Evolutionary conservation across 2,329 filamentous ascomycete species (phyloP), one percentile per base, ranked within the genome.

Genomic region (Beauveria varroae): DNA sequence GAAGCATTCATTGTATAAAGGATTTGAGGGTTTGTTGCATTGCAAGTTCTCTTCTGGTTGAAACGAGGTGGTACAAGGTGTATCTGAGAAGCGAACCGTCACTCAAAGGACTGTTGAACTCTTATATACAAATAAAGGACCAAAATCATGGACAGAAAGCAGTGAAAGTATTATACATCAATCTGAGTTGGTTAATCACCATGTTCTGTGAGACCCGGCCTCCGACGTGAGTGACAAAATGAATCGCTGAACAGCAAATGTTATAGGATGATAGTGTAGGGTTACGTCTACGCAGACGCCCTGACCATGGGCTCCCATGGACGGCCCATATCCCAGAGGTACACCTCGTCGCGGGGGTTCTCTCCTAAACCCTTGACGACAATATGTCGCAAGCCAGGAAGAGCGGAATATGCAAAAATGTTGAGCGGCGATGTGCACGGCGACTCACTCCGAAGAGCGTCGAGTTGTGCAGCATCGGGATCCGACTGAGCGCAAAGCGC

Each of bases 221-320:
- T 57, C 37, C 49, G 53, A 58, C 49, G 10, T 57, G 28, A 47
- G 43, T 44, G 43, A 54, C 26, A 62, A 59, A 63, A 20, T 41
- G 20, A 60, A 64, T 34, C 40, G 52, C 61, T 47, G n/a, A 37
- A 41, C 41, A 44, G 28, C 20, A 26, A 62, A 56, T 20, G 34
- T 34, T 34, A 6, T 37, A 16, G 34, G 8, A n/a, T 16, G 37
- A 46, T 26, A 47, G 40, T 26, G n/a, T 24, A 3, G 3, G 40
- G 14, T n/a, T 30, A 41, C 37, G 9, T 65, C 58, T 54, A 75
- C n/a, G 70, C 73, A 14, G 68, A 68, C 9, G 74, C 75, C 64
- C 71, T 74, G n/a, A 77, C 71, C 71, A 77, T 75, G 9, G 75
- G 75, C 64, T 77, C 75, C 75, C 75, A 77, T 41, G 75, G 75